Evolutionary conservation across 140 eudicot genomes (phyloP).

Genomic region (Senecio squalidus): DNA sequence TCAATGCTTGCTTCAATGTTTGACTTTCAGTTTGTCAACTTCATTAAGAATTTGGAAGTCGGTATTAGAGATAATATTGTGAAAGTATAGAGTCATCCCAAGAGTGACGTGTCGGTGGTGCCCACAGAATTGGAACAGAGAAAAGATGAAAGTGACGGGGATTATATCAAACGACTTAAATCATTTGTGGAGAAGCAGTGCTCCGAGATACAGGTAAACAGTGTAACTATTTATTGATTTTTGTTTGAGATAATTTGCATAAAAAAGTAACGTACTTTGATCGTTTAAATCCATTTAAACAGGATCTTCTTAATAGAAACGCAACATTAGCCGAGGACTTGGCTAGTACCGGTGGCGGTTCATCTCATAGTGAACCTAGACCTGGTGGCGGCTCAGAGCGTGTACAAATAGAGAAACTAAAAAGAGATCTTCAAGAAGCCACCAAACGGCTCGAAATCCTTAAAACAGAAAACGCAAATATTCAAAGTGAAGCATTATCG

Average conservation of each 20-base stretch:
- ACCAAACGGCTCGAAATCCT: slow-evolving; percentile 50
- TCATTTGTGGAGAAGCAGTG: slow-evolving; percentile 78
- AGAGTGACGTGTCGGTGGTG: slow-evolving; percentile 74
- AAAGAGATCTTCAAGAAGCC: slow-evolving; percentile 67
- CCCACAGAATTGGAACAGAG: slow-evolving; percentile 81
- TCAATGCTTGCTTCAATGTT: slow-evolving; percentile 67
- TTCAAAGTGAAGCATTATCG: slow-evolving; percentile 47
- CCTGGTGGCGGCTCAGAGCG: slow-evolving; percentile 54
- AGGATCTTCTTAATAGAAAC: slow-evolving; percentile 83
- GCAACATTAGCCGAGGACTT: slow-evolving; percentile 75
- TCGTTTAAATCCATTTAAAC: background rate
- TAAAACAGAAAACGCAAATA: slow-evolving; percentile 49
- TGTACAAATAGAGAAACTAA: slow-evolving; percentile 58
- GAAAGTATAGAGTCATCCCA: slow-evolving; percentile 74
- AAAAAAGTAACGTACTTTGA: background rate
- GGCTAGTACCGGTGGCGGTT: slow-evolving; percentile 49
- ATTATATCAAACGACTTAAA: slow-evolving; percentile 67
- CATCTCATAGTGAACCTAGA: slow-evolving; percentile 40
- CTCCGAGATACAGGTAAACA: slow-evolving; percentile 82
- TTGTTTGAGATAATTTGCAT: background rate
- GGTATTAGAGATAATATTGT: slow-evolving; percentile 66
- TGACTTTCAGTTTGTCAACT: slow-evolving; percentile 59
- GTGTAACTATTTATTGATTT: background rate
- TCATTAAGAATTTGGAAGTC: slow-evolving; percentile 51
- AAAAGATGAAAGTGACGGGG: slow-evolving; percentile 62